Percentiles rank a stretch among this genome's conserved stretches.
Conservation (phyloP, 495 filamentous ascomycete species). For the Coniosporium apollinis region DNA sequence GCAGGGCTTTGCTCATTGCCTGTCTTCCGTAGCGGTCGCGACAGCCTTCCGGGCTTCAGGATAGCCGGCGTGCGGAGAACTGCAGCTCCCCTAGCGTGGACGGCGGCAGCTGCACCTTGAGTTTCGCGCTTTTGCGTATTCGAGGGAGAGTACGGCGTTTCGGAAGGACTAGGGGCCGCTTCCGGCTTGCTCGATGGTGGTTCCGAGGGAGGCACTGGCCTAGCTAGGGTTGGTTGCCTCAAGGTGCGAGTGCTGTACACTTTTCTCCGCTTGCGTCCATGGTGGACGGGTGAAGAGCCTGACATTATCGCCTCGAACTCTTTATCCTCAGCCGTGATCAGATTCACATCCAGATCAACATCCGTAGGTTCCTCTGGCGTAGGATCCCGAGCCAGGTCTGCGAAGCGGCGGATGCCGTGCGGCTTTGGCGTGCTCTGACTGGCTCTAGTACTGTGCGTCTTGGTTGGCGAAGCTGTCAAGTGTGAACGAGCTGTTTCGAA, state of each 20-base stretch:
- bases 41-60: slow-evolving; percentile 1
- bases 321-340: slow-evolving; percentile 14
- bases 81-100: slow-evolving; percentile 6
- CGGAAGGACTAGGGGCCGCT: not conserved
- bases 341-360: slow-evolving; percentile 14
- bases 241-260: not conserved
- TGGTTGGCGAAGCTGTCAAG: slow-evolving; percentile 8
- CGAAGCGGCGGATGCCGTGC: slow-evolving; percentile 11
- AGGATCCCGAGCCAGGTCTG: slow-evolving; percentile 21
- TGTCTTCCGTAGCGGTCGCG: not conserved
- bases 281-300: slow-evolving; percentile 4
- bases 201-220: not conserved
- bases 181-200: not conserved
- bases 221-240: not conserved
- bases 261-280: slow-evolving; percentile 4
- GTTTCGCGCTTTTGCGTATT: not conserved
- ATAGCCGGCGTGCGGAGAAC: not conserved
- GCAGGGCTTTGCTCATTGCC: not conserved
- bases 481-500: slow-evolving; percentile 14
- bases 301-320: slow-evolving; percentile 5
- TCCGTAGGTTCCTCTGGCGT: slow-evolving; percentile 8
- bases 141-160: not conserved
- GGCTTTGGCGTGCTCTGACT: slow-evolving; percentile 8
- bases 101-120: not conserved
- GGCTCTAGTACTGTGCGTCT: slow-evolving; percentile 4